Evolutionary conservation across 139 green algal species (phyloP).

Genomic region (Tetratostichococcus sp.): DNA sequence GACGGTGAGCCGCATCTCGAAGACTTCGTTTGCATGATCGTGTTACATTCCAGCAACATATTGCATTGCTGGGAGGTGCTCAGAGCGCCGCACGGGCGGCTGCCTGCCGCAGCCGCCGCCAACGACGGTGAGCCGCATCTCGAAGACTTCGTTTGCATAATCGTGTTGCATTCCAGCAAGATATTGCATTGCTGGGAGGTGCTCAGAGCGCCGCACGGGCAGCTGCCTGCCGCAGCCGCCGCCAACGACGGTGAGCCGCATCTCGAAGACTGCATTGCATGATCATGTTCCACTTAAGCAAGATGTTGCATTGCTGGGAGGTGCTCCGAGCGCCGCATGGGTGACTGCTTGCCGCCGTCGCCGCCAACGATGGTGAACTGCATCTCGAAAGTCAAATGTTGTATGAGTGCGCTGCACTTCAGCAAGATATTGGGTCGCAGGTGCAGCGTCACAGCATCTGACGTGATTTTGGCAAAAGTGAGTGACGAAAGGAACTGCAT

Average conservation of each 20-base stretch:
- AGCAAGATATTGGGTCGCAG: no score
- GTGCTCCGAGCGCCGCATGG: conserved; percentile 37
- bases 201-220: conserved; percentile 36
- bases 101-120: conserved; percentile 25
- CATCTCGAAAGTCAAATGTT: no score
- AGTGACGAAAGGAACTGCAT: no score
- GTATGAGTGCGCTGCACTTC: background rate
- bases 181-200: conserved; percentile 2
- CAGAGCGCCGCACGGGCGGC: conserved; percentile 30
- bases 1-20: background rate
- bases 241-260: conserved; percentile 5
- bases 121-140: background rate
- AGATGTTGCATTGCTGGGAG: background rate
- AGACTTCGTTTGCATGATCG: no score
- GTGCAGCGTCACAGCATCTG: no score
- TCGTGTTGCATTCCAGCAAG: no score
- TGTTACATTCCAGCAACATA: no score
- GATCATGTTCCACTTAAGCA: background rate
- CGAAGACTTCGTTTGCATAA: no score
- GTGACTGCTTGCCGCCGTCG: conserved; percentile 21
- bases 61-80: conserved; percentile 16
- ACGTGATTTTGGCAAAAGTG: no score
- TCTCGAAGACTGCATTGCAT: background rate
- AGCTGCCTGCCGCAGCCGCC: conserved; percentile 22
- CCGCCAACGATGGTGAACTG: conserved; percentile 4